Evolutionary conservation across 2,329 filamentous ascomycete genomes (phyloP), one percentile per base, ranked within the genome.

Genomic region (Chrysoporthe puriensis): DNA sequence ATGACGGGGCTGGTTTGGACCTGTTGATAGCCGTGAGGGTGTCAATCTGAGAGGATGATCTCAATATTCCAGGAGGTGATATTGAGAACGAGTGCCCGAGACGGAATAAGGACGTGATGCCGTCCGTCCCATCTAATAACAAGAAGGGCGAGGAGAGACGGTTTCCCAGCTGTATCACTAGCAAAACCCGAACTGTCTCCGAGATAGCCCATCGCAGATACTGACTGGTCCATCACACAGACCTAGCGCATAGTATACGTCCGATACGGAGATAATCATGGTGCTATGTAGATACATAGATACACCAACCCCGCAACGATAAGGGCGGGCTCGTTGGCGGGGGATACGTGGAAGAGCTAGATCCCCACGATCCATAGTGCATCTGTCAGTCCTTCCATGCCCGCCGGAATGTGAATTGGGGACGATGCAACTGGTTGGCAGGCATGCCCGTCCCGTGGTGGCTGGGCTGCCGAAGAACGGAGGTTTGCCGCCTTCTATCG

Each of bases 231-330:
- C 61, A 57, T 16, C 21, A 52, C 21, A 18, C 58, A 48, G 42
- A 62, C 50, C 59, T 48, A 61, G 40, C 26, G 43, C 42, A 67
- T 32, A 42, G 58, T 58, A 40, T 42, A 62, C 50, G 36, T 67
- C 65, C 65, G 65, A 67, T 69, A 44, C 62, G 68, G 64, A 69
- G 61, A 69, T 64, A 63, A 32, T 42, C 40, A n/a, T 59, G 50
- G 14, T 62, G 46, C 59, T 57, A 36, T 36, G 7, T 57, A 8
- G 57, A 8, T 42, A 44, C 36, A 21, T 43, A 43, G 52, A 63
- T 40, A 48, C 43, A 62, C 21, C 18, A 63, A 67, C 68, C 68
- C 68, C 68, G 64, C 68, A 67, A 62, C n/a, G 68, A 69, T 69
- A 69, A 69, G 61, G 32, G 14, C 56, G 34, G 18, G 36, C 56